These are phyloP conservation scores for Amesomyces nigricolor DNA, from an alignment of 2,329 filamentous ascomycete genomes.

Conservation along the genomic window DNA sequence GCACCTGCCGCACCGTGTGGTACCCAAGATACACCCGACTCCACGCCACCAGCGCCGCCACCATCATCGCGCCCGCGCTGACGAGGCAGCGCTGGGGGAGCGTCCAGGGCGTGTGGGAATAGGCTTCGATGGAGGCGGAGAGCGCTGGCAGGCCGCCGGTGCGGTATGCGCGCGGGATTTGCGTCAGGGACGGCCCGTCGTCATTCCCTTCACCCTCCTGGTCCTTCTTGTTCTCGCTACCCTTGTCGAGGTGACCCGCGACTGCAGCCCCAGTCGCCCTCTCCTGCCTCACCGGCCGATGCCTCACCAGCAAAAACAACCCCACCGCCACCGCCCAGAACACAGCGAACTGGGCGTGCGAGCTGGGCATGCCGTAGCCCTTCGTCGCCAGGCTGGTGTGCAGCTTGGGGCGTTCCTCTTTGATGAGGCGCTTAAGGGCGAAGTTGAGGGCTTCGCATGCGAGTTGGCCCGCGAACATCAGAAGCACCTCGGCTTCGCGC, in stretches of 20 bases:
- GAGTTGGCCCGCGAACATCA: constrained; percentile 91
- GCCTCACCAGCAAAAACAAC: constrained; percentile 79
- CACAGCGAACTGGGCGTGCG: constrained; percentile 89
- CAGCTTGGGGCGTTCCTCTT: constrained; percentile 73
- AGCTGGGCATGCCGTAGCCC: constrained; percentile 94
- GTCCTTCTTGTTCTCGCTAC: too few species aligned
- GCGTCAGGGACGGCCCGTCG: not conserved
- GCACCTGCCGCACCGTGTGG: constrained; percentile 81
- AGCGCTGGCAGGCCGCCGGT: constrained; percentile 10
- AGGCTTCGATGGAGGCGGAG: constrained; percentile 25
- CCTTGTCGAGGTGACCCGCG: too few species aligned
- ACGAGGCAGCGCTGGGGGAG: constrained; percentile 53
- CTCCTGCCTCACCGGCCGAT: constrained; percentile 41
- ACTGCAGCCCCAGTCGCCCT: not conserved
- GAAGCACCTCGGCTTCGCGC: constrained; percentile 78
- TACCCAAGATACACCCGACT: constrained; percentile 90
- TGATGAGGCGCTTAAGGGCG: constrained; percentile 79
- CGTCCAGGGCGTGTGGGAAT: constrained; percentile 51
- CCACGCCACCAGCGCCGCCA: constrained; percentile 66
- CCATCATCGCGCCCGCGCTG: constrained; percentile 50
- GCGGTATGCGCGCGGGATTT: constrained; percentile 9
- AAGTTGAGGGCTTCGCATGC: constrained; percentile 90
- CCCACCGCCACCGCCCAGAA: constrained; percentile 81
- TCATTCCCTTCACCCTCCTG: too few species aligned
- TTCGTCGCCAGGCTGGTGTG: constrained; percentile 72